These are phyloP conservation scores for Hericium erinaceus DNA, from an alignment of 768 basidiomycete genomes.

Conservation along the genomic window DNA sequence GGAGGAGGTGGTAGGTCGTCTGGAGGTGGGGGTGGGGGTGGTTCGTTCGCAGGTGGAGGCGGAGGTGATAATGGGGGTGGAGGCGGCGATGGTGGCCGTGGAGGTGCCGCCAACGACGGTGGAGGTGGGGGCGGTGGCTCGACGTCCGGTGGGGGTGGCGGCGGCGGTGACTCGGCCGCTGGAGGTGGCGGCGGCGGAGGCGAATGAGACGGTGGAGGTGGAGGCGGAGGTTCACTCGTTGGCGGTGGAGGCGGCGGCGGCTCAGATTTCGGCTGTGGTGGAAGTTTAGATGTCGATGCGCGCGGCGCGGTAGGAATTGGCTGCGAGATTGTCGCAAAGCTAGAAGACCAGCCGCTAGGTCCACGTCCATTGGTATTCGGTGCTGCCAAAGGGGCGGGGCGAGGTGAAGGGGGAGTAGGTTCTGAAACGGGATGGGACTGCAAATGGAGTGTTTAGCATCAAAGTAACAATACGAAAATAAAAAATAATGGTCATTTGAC, in stretches of 20 bases:
- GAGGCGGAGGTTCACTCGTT: conserved; percentile 18
- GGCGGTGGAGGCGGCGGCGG: conserved; percentile 25
- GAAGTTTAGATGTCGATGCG: conserved; percentile 13
- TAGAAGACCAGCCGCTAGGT: conserved; percentile 14
- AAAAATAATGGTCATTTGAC: no score
- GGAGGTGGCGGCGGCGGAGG: conserved; percentile 15
- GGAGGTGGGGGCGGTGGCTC: conserved; percentile 22
- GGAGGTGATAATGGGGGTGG: conserved; percentile 16
- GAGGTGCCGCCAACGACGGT: conserved; percentile 17
- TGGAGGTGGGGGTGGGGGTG: conserved; percentile 20
- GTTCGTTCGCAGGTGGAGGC: conserved; percentile 17
- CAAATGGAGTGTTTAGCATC: not conserved
- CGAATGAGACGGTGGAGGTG: conserved; percentile 18
- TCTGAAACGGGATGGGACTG: no score
- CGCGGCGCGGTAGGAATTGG: conserved; percentile 14
- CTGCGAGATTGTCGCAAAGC: conserved; percentile 13
- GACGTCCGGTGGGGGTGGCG: conserved; percentile 21
- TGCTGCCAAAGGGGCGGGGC: not conserved
- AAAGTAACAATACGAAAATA: not conserved
- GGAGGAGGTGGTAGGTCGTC: conserved; percentile 10
- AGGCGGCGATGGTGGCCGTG: conserved; percentile 14
- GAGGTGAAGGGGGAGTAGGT: no score
- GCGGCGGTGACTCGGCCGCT: conserved; percentile 20
- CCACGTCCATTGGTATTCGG: conserved; percentile 10
- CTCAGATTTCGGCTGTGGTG: conserved; percentile 12